Conservation (phyloP, 352 stramenopile species). For the Globisporangium spinosum region DNA sequence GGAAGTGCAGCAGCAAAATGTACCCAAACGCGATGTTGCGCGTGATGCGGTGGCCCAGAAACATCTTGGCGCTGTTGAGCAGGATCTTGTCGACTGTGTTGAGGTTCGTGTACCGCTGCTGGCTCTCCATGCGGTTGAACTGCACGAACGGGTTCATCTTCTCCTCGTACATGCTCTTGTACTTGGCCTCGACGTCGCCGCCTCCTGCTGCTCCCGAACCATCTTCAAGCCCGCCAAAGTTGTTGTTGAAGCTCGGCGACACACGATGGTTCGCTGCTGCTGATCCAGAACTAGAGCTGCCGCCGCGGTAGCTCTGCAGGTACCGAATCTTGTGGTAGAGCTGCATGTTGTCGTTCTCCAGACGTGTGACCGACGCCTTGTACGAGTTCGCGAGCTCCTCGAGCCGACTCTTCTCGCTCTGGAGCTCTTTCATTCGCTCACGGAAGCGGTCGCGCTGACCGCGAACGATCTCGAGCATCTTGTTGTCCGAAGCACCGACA, state of each 20-base stretch:
- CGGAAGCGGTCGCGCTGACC: constrained; percentile 78
- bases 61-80: constrained; percentile 80
- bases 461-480: constrained; percentile 85
- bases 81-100: constrained; percentile 90
- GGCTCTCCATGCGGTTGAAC: constrained; percentile 88
- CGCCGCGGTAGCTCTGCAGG: constrained; percentile 70
- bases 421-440: constrained; percentile 79
- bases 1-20: constrained; percentile 81
- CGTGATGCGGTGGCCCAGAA: constrained; percentile 78
- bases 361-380: constrained; percentile 57
- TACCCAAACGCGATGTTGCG: constrained; percentile 83
- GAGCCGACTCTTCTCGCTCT: constrained; percentile 64
- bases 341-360: constrained; percentile 90
- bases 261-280: constrained; percentile 12
- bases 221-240: constrained; percentile 32
- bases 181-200: constrained; percentile 67
- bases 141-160: constrained; percentile 91
- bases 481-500: constrained; percentile 38
- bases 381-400: constrained; percentile 64
- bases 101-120: constrained; percentile 88
- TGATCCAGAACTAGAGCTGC: background rate
- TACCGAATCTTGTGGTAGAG: constrained; percentile 90
- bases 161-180: constrained; percentile 87
- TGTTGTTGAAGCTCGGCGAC: constrained; percentile 17
- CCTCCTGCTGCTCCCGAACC: constrained; percentile 19